A percentile compares a stretch with the other conserved stretches of the same genome.
Evolutionary conservation across 495 filamentous ascomycete genomes (phyloP).

Genomic region (Bathelium albidoporum): DNA sequence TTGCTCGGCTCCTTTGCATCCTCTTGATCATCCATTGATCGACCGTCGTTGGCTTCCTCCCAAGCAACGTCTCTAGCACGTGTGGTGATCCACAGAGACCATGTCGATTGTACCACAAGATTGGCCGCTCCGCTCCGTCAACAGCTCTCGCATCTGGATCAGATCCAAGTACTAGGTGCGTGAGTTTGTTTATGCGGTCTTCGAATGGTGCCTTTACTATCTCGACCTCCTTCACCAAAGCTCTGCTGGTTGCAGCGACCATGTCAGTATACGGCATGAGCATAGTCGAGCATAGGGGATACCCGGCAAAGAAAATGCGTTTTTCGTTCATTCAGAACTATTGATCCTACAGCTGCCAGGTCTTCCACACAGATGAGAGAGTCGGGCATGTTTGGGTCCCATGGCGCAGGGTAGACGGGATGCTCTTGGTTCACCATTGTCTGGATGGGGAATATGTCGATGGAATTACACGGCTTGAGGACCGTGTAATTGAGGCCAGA

Average conservation of each 20-base stretch:
- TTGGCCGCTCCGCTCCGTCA: constrained; percentile 24
- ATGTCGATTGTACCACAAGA: constrained; percentile 28
- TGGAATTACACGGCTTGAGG: constrained; percentile 30
- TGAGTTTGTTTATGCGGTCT: constrained; percentile 9
- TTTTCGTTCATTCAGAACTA: constrained; percentile 26
- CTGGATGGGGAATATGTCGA: constrained; percentile 24
- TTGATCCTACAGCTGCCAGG: constrained; percentile 17
- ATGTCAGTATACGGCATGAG: constrained; percentile 14
- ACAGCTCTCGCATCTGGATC: constrained; percentile 12
- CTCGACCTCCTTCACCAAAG: constrained; percentile 17
- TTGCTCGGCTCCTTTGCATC: background rate
- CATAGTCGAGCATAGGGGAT: constrained; percentile 26
- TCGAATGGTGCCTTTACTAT: constrained; percentile 7
- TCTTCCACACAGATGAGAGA: constrained; percentile 23
- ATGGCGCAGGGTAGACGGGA: constrained; percentile 15
- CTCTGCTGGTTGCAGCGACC: constrained; percentile 5
- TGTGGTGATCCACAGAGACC: constrained; percentile 30
- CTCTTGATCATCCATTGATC: constrained; percentile 9
- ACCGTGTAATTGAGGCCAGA: constrained; percentile 25
- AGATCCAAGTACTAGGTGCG: constrained; percentile 3
- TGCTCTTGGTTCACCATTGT: constrained; percentile 16
- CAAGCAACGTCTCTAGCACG: constrained; percentile 29
- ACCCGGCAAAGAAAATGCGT: constrained; percentile 28
- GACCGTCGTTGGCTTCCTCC: constrained; percentile 19
- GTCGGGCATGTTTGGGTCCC: constrained; percentile 16